Conservation (phyloP, 2,329 filamentous ascomycete species). For the Ceratocystis harringtonii region DNA sequence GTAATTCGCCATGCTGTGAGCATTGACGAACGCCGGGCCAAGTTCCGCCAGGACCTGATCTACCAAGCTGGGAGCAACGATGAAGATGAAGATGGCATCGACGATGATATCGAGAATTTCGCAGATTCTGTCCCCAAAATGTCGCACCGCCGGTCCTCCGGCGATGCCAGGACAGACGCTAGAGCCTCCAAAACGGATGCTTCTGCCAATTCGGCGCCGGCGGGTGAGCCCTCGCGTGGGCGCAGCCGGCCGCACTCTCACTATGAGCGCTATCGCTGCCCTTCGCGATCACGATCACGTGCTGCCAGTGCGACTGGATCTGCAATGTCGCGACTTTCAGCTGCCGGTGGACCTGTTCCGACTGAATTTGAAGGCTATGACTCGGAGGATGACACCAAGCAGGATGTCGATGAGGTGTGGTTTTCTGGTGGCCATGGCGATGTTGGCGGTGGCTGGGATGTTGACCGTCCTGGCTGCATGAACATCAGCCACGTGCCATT, state of each 20-base stretch:
- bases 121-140: background rate
- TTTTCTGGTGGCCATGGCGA: constrained; percentile 69
- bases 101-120: constrained; percentile 1
- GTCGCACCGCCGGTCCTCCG: background rate
- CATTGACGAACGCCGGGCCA: constrained; percentile 56
- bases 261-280: constrained; percentile 21
- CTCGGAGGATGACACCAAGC: constrained; percentile 35
- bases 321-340: background rate
- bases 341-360: background rate
- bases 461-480: constrained; percentile 35
- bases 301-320: constrained; percentile 2
- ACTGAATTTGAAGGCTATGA: constrained; percentile 25
- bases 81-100: constrained; percentile 15
- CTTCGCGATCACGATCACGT: constrained; percentile 24
- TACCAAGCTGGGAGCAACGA: constrained; percentile 29
- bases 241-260: constrained; percentile 6
- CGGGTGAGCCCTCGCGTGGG: constrained; percentile 13
- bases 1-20: constrained; percentile 55
- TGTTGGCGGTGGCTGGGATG: constrained; percentile 61
- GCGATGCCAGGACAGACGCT: background rate
- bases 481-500: constrained; percentile 53
- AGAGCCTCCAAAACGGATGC: background rate
- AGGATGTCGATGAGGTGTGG: constrained; percentile 69
- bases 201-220: background rate
- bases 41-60: constrained; percentile 56